Conservation (phyloP, 345 rosid species). For the Barbarea vulgaris region DNA sequence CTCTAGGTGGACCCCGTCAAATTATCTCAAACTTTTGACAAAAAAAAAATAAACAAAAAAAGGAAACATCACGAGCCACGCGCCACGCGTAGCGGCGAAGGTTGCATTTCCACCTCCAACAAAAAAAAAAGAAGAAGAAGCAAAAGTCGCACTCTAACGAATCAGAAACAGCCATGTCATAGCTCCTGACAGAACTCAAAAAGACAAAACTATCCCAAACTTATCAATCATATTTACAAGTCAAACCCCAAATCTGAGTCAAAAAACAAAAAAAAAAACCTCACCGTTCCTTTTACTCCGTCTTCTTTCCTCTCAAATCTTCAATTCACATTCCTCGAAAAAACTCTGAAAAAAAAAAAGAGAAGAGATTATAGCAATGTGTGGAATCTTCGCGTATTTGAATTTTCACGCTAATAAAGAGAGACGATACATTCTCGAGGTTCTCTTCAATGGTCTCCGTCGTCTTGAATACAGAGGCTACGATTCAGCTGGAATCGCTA, state of each 20-base stretch:
- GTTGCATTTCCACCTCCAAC: neutral
- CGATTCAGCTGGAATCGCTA: slow-evolving; percentile 91
- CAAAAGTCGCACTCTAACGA: neutral
- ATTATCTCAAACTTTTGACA: neutral
- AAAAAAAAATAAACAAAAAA: neutral
- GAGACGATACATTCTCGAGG: slow-evolving; percentile 77
- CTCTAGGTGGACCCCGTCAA: neutral
- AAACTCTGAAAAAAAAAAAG: neutral
- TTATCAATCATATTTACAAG: neutral
- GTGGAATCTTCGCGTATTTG: slow-evolving; percentile 94
- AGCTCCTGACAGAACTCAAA: slow-evolving; percentile 23
- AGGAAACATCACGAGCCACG: slow-evolving; percentile 19
- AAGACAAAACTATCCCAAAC: slow-evolving; percentile 28
- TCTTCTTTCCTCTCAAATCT: slow-evolving; percentile 40
- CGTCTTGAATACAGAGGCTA: slow-evolving; percentile 98
- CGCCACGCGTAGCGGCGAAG: slow-evolving; percentile 2
- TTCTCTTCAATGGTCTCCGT: slow-evolving; percentile 92
- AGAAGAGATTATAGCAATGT: slow-evolving; percentile 47
- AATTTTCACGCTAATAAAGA: slow-evolving; percentile 73
- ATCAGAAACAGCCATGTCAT: slow-evolving; percentile 2
- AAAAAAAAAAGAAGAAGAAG: too few species aligned
- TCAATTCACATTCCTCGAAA: neutral
- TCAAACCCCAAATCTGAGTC: slow-evolving; percentile 26
- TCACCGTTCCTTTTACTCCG: neutral
- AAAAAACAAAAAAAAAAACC: slow-evolving; percentile 19